Conservation (phyloP, 495 filamentous ascomycete species). For the Darksidea phi region DNA sequence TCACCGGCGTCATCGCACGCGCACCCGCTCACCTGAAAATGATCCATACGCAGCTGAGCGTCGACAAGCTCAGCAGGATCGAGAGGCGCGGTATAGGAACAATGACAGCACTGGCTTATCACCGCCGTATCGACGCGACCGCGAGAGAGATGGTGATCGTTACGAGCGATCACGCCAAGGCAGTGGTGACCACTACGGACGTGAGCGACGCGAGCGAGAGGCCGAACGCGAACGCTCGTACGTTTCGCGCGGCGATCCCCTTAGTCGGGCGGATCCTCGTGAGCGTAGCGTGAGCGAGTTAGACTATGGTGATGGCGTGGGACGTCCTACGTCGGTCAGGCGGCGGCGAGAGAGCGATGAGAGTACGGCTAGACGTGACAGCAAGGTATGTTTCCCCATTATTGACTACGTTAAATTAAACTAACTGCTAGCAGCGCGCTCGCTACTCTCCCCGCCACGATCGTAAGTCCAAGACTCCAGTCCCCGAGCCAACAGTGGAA, state of each 20-base stretch:
- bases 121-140: constrained; percentile 46
- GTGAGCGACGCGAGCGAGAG: constrained; percentile 76
- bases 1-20: constrained; percentile 59
- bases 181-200: constrained; percentile 56
- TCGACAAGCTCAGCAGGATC: constrained; percentile 78
- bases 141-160: constrained; percentile 32
- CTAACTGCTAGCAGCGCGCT: constrained; percentile 56
- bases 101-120: constrained; percentile 31
- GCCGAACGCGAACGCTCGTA: constrained; percentile 84
- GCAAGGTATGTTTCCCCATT: constrained; percentile 51
- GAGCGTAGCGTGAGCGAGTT: constrained; percentile 74
- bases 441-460: constrained; percentile 60
- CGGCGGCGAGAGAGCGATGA: constrained; percentile 72
- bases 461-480: constrained; percentile 41
- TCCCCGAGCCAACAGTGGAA: constrained; percentile 49
- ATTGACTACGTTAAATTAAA: constrained; percentile 39
- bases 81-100: constrained; percentile 79
- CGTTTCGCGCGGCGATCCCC: constrained; percentile 61
- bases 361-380: constrained; percentile 61
- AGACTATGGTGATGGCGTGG: constrained; percentile 75
- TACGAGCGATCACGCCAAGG: constrained; percentile 30
- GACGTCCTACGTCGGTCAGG: constrained; percentile 39
- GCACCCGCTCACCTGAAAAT: constrained; percentile 76
- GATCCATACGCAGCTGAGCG: constrained; percentile 89
- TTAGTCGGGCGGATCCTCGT: constrained; percentile 59